A percentile compares a stretch with the other conserved stretches of the same genome.
Evolutionary conservation across 306 rosid genomes (phyloP).

Genomic region (Trifolium dubium): DNA sequence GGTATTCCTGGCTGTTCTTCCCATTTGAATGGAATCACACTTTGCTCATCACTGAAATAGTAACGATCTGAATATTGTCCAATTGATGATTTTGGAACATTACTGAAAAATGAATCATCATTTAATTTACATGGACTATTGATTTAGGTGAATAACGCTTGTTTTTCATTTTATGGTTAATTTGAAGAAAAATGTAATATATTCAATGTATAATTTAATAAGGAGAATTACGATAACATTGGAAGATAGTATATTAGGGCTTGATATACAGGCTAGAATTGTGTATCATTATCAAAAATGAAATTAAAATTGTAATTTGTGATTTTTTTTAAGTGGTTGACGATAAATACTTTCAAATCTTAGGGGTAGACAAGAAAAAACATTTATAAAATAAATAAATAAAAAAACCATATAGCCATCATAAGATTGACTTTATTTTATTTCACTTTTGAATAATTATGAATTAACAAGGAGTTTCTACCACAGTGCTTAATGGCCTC

Average conservation of each 20-base stretch:
- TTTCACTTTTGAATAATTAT: no score
- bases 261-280: no score
- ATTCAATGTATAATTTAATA: neutral
- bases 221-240: neutral
- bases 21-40: conserved; percentile 41
- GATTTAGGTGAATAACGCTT: neutral
- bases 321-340: no score
- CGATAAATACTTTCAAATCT: no score
- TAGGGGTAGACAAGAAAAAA: no score
- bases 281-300: neutral
- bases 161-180: conserved; percentile 11
- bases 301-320: neutral
- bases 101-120: conserved; percentile 13
- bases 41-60: neutral
- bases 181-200: neutral
- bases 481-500: no score
- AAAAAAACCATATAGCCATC: no score
- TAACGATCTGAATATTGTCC: neutral
- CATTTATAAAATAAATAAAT: no score
- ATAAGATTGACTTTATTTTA: no score
- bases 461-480: no score
- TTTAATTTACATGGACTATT: conserved; percentile 15
- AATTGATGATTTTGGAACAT: neutral
- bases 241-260: neutral
- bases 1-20: conserved; percentile 41